phyloP scores from a whole-genome alignment of 441 rosid genomes.

The Syzygium syzygioides region DNA sequence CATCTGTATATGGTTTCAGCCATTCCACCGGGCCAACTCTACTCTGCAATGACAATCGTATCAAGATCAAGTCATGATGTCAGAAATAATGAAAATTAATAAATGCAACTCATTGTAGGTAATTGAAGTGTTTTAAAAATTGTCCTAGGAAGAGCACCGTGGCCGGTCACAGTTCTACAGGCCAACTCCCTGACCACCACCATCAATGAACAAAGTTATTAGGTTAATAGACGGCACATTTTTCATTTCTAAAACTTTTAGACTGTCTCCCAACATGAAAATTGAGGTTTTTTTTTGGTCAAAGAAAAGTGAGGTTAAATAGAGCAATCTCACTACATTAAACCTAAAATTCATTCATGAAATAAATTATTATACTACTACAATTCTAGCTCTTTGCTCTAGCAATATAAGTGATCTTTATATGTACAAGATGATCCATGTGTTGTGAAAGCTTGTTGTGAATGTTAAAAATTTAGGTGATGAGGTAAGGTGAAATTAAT shows the following conservation, averaged over 20 bases:
- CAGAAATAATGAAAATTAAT: neutral
- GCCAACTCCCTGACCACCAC: neutral
- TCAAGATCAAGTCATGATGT: neutral
- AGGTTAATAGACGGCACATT: neutral
- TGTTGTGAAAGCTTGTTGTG: neutral
- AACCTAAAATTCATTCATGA: neutral
- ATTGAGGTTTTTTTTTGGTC: neutral
- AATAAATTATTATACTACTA: neutral
- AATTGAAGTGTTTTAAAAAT: neutral
- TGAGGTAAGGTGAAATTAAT: neutral
- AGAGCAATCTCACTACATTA: neutral
- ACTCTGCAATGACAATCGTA: conserved; percentile 56
- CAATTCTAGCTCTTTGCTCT: neutral
- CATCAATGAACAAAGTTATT: neutral
- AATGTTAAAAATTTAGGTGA: neutral
- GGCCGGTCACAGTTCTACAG: neutral
- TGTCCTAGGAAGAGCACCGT: neutral
- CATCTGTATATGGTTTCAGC: conserved; percentile 96
- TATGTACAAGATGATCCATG: neutral
- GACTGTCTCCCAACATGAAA: neutral
- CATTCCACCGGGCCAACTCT: conserved; percentile 99
- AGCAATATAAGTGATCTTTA: neutral
- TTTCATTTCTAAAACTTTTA: neutral
- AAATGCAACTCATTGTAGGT: neutral
- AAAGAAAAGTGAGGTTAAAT: neutral